Evolutionary conservation across 441 rosid species (phyloP), one percentile per base, ranked within the genome.

Genomic region (Populus trichocarpa): DNA sequence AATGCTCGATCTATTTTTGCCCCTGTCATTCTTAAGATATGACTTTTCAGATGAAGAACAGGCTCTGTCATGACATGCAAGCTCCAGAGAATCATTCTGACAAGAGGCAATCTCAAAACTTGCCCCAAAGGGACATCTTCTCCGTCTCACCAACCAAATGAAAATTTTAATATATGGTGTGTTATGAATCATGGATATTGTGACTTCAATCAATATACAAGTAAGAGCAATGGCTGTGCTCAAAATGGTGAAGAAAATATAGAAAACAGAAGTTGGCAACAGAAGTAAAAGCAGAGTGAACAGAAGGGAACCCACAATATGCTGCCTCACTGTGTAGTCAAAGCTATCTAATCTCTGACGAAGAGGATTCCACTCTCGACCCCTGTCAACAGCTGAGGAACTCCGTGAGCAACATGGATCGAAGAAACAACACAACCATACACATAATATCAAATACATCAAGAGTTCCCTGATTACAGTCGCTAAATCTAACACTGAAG

Each of bases 351-450:
- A 72, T 86, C 99, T 86, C 83, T 84, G 89, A 46, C 98, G 99
- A 73, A 94, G 93, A 84, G 98, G 99, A 89, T 96, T 96, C 95
- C 89, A 85, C 89, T 94, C 93, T 46, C 89, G 90, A 22, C 99
- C 99, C 88, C 98, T 94, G 90, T 25, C 83, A 85, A 81, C 72
- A 77, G 75, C 76, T 72, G 75, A 72, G 78, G 42, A 84, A 77
- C 78, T 22, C 38, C 59, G 77, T 83, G 57, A 85, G 72, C 72
- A 85, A 75, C 72, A 72, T 64, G 75, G 67, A 75, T 50, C 20
- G 46, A 71, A 35, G 32, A 61, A 79, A 82, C 25, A 78, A 75
- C 35, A 53, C n/a, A 42, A 53, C 12, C 50, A 50, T 46, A 75
- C 11, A 38, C 12, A 38, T 9, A 38, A 8, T 38, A 69, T 40